phyloP scores from a whole-genome alignment of 2,329 filamentous ascomycete species.

The Massarina eburnea region DNA sequence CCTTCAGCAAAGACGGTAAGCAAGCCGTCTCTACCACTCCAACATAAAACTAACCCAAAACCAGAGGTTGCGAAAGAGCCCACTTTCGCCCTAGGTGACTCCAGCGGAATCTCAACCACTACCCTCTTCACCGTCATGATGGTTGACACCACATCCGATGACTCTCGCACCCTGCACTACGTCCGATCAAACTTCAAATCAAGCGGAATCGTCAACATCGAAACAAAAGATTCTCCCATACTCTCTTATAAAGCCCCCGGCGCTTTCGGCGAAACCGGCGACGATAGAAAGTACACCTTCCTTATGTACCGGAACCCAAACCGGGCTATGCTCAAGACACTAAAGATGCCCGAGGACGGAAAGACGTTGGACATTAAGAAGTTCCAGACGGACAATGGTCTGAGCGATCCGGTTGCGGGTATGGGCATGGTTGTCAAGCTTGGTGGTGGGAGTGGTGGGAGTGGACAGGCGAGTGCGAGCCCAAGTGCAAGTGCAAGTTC shows the following conservation, averaged over 20 bases:
- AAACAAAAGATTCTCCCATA: constrained; percentile 15
- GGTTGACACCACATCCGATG: constrained; percentile 36
- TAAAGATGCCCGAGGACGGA: constrained; percentile 29
- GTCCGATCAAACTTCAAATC: constrained; percentile 34
- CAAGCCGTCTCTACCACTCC: background rate
- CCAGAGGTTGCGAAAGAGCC: constrained; percentile 31
- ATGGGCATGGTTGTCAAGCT: constrained; percentile 39
- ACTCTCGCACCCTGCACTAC: constrained; percentile 33
- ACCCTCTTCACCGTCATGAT: constrained; percentile 28
- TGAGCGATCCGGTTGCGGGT: constrained; percentile 30
- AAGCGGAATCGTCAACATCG: constrained; percentile 29
- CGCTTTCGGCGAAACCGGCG: constrained; percentile 31
- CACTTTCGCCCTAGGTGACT: constrained; percentile 38
- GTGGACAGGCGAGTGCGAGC: background rate
- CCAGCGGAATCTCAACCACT: constrained; percentile 29
- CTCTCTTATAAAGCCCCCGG: constrained; percentile 36
- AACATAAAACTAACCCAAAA: constrained; percentile 8
- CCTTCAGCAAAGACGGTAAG: constrained; percentile 28
- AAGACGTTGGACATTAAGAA: constrained; percentile 29
- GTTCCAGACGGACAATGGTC: constrained; percentile 34
- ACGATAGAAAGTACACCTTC: constrained; percentile 35
- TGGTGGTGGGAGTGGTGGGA: constrained; percentile 14
- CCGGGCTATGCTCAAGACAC: constrained; percentile 16
- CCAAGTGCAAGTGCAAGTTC: background rate
- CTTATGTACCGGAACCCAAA: constrained; percentile 35